Conservation (phyloP, 225 moss, liverwort and hornwort species). For the Sphagnum tenellum region DNA sequence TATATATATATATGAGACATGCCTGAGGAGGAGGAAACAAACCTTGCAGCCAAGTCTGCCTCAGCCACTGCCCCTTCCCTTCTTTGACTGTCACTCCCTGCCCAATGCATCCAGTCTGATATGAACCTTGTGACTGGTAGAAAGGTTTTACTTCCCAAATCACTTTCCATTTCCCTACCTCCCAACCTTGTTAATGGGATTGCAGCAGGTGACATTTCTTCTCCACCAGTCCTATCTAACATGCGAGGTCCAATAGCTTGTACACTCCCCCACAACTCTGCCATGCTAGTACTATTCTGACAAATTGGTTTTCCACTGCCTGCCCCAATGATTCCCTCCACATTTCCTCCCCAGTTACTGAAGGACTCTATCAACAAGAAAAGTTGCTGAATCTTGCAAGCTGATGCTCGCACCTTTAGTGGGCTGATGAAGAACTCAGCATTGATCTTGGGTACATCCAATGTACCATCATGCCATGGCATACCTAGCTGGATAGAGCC, state of each 20-base stretch:
- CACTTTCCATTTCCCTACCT: constrained; percentile 41
- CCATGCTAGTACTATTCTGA: constrained; percentile 10
- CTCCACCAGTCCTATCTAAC: constrained; percentile 52
- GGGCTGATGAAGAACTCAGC: constrained; percentile 64
- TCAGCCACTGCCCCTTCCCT: constrained; percentile 65
- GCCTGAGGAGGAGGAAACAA: background rate
- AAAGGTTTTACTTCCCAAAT: constrained; percentile 46
- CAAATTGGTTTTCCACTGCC: constrained; percentile 2
- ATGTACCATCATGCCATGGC: constrained; percentile 74
- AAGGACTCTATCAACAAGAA: constrained; percentile 44
- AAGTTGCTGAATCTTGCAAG: constrained; percentile 70
- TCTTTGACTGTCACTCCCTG: constrained; percentile 61
- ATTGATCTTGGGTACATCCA: constrained; percentile 87
- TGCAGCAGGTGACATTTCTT: constrained; percentile 34
- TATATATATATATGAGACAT: background rate
- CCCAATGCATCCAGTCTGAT: constrained; percentile 97
- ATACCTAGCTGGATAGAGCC: constrained; percentile 86
- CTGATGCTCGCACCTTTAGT: constrained; percentile 52
- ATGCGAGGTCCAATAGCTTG: constrained; percentile 6
- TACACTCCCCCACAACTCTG: constrained; percentile 7
- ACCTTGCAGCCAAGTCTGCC: constrained; percentile 91
- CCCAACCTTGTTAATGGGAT: constrained; percentile 38
- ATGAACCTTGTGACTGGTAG: constrained; percentile 90
- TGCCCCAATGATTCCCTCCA: constrained; percentile 24
- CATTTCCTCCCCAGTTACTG: constrained; percentile 41